phyloP scores from a whole-genome alignment of 805 yeast species.

The Wickerhamomyces hampshirensis region DNA sequence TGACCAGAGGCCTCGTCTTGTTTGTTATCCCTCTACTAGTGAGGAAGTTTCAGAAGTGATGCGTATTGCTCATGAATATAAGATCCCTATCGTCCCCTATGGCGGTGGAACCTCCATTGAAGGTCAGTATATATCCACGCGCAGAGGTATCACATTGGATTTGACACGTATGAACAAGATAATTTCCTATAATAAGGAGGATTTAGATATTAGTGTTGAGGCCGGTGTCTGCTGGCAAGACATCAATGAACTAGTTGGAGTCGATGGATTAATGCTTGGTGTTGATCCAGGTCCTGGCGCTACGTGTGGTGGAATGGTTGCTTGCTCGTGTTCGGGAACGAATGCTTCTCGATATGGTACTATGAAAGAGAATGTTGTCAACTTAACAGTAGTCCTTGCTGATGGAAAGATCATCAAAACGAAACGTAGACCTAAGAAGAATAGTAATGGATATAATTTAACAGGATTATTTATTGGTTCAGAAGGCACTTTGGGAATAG shows the following conservation, averaged over 20 bases:
- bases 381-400: constrained; percentile 67
- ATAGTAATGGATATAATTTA: constrained; percentile 74
- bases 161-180: constrained; percentile 57
- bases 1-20: constrained; percentile 25
- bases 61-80: constrained; percentile 47
- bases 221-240: constrained; percentile 79
- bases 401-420: constrained; percentile 77
- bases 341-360: constrained; percentile 75
- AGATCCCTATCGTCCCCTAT: constrained; percentile 57
- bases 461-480: constrained; percentile 72
- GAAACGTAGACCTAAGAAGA: constrained; percentile 64
- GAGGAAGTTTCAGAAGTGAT: constrained; percentile 52
- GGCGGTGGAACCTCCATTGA: constrained; percentile 66
- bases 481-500: constrained; percentile 76
- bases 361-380: constrained; percentile 67
- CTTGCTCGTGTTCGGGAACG: constrained; percentile 77
- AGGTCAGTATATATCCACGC: constrained; percentile 60
- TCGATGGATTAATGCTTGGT: constrained; percentile 54
- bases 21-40: constrained; percentile 51
- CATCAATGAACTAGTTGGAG: constrained; percentile 44
- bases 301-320: constrained; percentile 68
- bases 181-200: constrained; percentile 51
- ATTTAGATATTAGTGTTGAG: constrained; percentile 65
- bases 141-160: constrained; percentile 55
- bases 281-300: constrained; percentile 81